These are phyloP conservation scores for Chenopodium quinoa DNA, from an alignment of 148 eudicot species.

Conservation along the genomic window DNA sequence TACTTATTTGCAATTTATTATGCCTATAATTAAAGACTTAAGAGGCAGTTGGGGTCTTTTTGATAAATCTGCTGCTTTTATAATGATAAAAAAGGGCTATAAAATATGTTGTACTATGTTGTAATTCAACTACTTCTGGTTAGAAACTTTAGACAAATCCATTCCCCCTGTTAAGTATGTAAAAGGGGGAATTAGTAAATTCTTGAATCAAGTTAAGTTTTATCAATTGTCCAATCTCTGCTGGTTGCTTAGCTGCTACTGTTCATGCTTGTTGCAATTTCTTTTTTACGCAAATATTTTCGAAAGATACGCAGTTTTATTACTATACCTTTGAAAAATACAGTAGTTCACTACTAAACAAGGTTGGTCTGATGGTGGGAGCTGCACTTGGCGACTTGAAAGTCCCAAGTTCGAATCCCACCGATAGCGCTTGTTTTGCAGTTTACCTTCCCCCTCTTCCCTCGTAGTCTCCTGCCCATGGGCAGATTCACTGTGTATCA, in stretches of 20 bases:
- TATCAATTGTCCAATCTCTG: not conserved
- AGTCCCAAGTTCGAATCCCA: not conserved
- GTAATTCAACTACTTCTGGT: slow-evolving; percentile 26
- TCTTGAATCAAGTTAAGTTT: slow-evolving; percentile 3
- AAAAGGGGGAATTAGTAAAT: slow-evolving; percentile 28
- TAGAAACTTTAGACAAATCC: slow-evolving; percentile 27
- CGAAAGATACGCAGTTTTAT: not conserved
- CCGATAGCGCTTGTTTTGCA: not conserved
- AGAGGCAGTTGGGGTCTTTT: slow-evolving; percentile 35
- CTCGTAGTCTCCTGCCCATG: not conserved
- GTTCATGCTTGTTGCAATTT: not conserved
- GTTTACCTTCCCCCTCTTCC: not conserved
- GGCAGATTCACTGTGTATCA: not conserved
- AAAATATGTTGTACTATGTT: slow-evolving; percentile 24
- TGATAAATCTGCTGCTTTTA: slow-evolving; percentile 31
- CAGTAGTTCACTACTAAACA: not conserved
- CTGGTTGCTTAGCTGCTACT: not conserved
- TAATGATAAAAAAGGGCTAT: slow-evolving; percentile 19
- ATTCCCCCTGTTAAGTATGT: slow-evolving; percentile 11
- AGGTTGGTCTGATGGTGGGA: not conserved
- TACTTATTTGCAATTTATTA: slow-evolving; percentile 9
- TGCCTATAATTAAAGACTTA: slow-evolving; percentile 13
- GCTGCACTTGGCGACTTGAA: not conserved
- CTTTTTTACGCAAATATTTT: not conserved
- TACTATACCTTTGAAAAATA: too few species aligned